These are phyloP conservation scores for Populus hybrid DNA, from an alignment of 441 rosid genomes.

Conservation along the genomic window DNA sequence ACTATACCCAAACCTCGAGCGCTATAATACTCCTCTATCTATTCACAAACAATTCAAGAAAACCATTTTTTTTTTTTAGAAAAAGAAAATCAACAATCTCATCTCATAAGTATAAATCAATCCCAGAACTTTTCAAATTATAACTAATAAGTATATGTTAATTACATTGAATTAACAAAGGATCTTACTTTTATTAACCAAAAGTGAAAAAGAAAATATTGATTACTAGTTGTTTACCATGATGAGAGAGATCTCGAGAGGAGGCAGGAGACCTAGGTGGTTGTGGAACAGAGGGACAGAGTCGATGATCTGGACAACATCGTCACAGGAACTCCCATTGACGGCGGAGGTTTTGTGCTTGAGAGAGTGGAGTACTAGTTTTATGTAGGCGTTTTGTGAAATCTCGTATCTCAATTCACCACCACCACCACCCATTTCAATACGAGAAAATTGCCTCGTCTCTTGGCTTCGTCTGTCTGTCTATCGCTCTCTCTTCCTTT, in stretches of 20 bases:
- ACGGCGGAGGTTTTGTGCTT: constrained; percentile 79
- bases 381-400: constrained; percentile 82
- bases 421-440: constrained; percentile 9
- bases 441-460: background rate
- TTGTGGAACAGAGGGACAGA: constrained; percentile 93
- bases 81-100: background rate
- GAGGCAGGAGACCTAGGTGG: constrained; percentile 81
- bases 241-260: constrained; percentile 91
- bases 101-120: too few relatives aligned
- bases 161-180: background rate
- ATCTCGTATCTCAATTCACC: constrained; percentile 51
- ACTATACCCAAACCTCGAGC: constrained; percentile 68
- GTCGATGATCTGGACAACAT: constrained; percentile 63
- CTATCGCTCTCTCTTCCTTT: background rate
- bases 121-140: background rate
- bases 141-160: background rate
- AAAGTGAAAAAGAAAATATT: background rate
- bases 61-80: background rate
- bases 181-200: background rate
- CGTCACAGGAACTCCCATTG: constrained; percentile 61
- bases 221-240: constrained; percentile 39
- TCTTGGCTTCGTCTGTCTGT: background rate
- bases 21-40: constrained; percentile 83
- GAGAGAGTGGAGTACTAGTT: constrained; percentile 81
- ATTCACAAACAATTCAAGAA: constrained; percentile 18